phyloP scores from a whole-genome alignment of 306 rosid genomes.

The Delonix regia region DNA sequence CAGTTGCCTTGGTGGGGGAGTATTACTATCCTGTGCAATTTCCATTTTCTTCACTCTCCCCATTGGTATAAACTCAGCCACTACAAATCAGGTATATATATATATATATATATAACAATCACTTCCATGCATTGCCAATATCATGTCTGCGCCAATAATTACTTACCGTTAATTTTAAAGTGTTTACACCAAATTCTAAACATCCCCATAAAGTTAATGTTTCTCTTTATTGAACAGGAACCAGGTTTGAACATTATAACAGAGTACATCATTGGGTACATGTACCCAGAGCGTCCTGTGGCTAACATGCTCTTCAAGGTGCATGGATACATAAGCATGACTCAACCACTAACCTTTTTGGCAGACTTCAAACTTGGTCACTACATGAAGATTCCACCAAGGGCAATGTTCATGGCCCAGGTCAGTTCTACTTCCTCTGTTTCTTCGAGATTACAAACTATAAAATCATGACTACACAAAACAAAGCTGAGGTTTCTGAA shows the following conservation, averaged over 20 bases:
- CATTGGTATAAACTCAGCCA: slow-evolving; percentile 58
- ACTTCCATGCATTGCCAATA: not conserved
- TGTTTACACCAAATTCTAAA: not conserved
- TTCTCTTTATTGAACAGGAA: slow-evolving; percentile 25
- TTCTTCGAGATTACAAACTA: not conserved
- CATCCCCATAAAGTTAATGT: no score
- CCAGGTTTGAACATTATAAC: slow-evolving; percentile 68
- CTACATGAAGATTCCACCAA: slow-evolving; percentile 75
- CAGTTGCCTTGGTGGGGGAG: slow-evolving; percentile 80
- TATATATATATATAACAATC: not conserved
- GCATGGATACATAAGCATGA: slow-evolving; percentile 62
- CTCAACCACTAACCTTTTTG: slow-evolving; percentile 56
- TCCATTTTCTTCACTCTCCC: slow-evolving; percentile 60
- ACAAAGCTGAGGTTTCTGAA: no score
- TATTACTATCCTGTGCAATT: slow-evolving; percentile 56
- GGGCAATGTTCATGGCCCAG: slow-evolving; percentile 74
- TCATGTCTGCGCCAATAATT: not conserved
- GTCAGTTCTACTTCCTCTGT: slow-evolving; percentile 28
- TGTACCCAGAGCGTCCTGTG: slow-evolving; percentile 64
- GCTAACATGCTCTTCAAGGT: slow-evolving; percentile 75
- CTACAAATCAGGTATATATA: slow-evolving; percentile 54
- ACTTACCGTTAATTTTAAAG: not conserved
- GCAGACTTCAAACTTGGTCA: slow-evolving; percentile 66
- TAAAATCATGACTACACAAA: not conserved
- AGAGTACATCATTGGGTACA: slow-evolving; percentile 59